A percentile compares a stretch with the other conserved stretches of the same genome.
These are phyloP conservation scores for Parmales sp. DNA, from an alignment of 108 stramenopile species.

Conservation along the genomic window DNA sequence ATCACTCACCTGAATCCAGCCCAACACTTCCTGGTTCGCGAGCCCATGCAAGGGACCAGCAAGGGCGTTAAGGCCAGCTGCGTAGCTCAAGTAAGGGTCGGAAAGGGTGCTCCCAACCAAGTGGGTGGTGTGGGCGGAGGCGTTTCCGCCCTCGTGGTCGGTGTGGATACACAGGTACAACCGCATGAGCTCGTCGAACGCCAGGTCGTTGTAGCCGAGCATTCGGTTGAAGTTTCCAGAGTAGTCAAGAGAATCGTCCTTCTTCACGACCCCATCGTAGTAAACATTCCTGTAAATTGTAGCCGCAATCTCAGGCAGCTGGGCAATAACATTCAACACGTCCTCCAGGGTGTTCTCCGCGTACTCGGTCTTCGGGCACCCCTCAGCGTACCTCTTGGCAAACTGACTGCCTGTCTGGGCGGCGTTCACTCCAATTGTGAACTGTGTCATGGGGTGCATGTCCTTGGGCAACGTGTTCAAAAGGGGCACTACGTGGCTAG, in stretches of 20 bases:
- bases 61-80: slow-evolving; percentile 91
- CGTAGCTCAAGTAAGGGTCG: slow-evolving; percentile 91
- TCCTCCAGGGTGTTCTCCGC: slow-evolving; percentile 89
- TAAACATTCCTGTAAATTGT: slow-evolving; percentile 94
- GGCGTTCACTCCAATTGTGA: slow-evolving; percentile 77
- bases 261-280: slow-evolving; percentile 81
- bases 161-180: slow-evolving; percentile 98
- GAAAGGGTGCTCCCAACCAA: slow-evolving; percentile 90
- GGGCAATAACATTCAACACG: slow-evolving; percentile 85
- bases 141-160: slow-evolving; percentile 99
- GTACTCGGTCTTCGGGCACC: slow-evolving; percentile 83
- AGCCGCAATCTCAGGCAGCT: slow-evolving; percentile 93
- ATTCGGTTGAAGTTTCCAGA: slow-evolving; percentile 97
- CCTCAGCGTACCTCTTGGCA: slow-evolving; percentile 84
- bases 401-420: slow-evolving; percentile 88
- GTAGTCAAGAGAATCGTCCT: slow-evolving; percentile 89
- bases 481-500: slow-evolving; percentile 80
- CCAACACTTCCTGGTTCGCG: slow-evolving; percentile 99
- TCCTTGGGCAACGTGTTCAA: slow-evolving; percentile 85
- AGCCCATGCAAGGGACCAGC: slow-evolving; percentile 97
- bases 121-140: slow-evolving; percentile 96
- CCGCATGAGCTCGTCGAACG: slow-evolving; percentile 97
- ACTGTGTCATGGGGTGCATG: slow-evolving; percentile 99
- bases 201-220: slow-evolving; percentile 85
- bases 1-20: no score